These are phyloP conservation scores for Nematocida minor DNA, from an alignment of 371 early-diverging fungal genomes.

Conservation along the genomic window DNA sequence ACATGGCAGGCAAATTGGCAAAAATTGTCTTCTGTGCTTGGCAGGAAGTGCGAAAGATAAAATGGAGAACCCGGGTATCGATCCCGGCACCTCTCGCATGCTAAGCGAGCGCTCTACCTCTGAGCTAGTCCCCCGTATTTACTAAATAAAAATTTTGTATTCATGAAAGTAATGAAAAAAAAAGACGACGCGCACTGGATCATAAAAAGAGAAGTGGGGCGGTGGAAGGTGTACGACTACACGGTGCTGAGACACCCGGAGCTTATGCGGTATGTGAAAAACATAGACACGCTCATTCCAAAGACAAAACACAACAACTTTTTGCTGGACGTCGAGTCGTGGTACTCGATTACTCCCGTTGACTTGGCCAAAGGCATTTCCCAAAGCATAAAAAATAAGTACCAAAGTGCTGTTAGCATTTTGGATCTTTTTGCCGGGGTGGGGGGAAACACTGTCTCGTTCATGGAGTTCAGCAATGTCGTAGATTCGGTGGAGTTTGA, in stretches of 20 bases:
- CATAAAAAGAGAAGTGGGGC: conserved; percentile 10
- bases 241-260: not conserved
- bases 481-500: conserved; percentile 35
- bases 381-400: not conserved
- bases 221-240: conserved; percentile 24
- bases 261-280: conserved; percentile 6
- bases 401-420: not conserved
- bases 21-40: not conserved
- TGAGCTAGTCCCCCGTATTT: conserved; percentile 63
- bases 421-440: conserved; percentile 43
- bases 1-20: not conserved
- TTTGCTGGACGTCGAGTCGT: conserved; percentile 35
- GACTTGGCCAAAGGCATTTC: conserved; percentile 24
- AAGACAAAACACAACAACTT: not conserved
- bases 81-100: conserved; percentile 66
- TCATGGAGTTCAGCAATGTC: not conserved
- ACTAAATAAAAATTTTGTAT: conserved; percentile 7
- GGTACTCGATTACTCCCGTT: conserved; percentile 45
- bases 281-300: not conserved
- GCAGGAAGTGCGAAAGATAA: conserved; percentile 3
- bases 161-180: not conserved
- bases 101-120: conserved; percentile 67
- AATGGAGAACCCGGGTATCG: conserved; percentile 66
- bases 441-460: conserved; percentile 45
- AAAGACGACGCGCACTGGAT: not conserved